phyloP scores from a whole-genome alignment of 2,329 filamentous ascomycete species.

The Dactylella cylindrospora region DNA sequence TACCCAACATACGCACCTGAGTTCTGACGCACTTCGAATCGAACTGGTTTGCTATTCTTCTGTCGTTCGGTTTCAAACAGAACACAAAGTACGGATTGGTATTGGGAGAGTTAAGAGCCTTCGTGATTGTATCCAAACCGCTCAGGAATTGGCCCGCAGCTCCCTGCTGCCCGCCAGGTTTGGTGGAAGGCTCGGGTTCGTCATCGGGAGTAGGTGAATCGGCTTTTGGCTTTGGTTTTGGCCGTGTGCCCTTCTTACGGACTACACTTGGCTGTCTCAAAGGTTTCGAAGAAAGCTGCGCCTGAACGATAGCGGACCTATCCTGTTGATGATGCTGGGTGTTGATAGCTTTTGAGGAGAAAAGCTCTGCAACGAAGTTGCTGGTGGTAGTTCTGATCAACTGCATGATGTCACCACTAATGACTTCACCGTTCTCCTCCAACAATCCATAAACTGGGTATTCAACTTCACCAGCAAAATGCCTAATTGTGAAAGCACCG shows the following conservation, averaged over 20 bases:
- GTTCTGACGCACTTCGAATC: slow-evolving; percentile 97
- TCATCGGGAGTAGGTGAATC: slow-evolving; percentile 56
- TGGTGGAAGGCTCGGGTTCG: slow-evolving; percentile 39
- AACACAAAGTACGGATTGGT: slow-evolving; percentile 96
- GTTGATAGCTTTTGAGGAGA: slow-evolving; percentile 92
- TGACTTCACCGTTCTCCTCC: slow-evolving; percentile 94
- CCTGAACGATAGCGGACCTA: slow-evolving; percentile 87
- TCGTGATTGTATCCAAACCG: slow-evolving; percentile 85
- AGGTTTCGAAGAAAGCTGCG: slow-evolving; percentile 92
- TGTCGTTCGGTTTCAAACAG: slow-evolving; percentile 94
- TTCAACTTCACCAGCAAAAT: slow-evolving; percentile 95
- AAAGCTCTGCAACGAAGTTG: slow-evolving; percentile 83
- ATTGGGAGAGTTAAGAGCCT: slow-evolving; percentile 76
- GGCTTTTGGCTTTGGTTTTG: slow-evolving; percentile 51
- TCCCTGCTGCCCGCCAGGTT: slow-evolving; percentile 64
- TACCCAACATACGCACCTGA: slow-evolving; percentile 91
- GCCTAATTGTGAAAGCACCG: slow-evolving; percentile 67
- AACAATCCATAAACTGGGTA: slow-evolving; percentile 84
- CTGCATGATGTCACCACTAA: slow-evolving; percentile 94
- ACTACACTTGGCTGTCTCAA: slow-evolving; percentile 91
- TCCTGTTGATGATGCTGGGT: slow-evolving; percentile 93
- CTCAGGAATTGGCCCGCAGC: slow-evolving; percentile 90
- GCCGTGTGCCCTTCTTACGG: slow-evolving; percentile 67
- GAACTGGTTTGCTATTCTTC: slow-evolving; percentile 96
- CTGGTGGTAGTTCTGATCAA: slow-evolving; percentile 85